These are phyloP conservation scores for Plasmodium gaboni DNA, from an alignment of 169 alveolate genomes.

Conservation along the genomic window DNA sequence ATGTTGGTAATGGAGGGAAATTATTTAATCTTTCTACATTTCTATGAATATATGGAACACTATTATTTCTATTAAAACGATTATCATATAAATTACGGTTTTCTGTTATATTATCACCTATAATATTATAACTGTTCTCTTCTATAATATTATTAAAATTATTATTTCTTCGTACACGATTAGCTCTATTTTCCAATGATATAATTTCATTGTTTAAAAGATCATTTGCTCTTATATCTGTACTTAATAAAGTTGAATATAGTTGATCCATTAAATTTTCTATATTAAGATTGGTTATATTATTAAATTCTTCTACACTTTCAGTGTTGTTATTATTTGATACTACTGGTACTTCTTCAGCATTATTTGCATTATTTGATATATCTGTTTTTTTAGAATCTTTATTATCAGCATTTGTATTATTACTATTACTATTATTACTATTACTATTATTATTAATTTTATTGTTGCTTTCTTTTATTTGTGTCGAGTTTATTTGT, in stretches of 20 bases:
- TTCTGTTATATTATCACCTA: conserved; percentile 22
- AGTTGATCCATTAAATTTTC: conserved; percentile 56
- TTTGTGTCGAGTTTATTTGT: conserved; percentile 11
- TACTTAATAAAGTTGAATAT: conserved; percentile 32
- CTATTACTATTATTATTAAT: neutral
- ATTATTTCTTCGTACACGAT: conserved; percentile 30
- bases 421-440: neutral
- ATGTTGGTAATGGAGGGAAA: conserved; percentile 5
- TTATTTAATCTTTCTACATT: conserved; percentile 40
- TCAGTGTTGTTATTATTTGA: conserved; percentile 4
- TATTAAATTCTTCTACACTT: neutral
- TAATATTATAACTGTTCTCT: conserved; percentile 7
- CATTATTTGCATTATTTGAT: neutral
- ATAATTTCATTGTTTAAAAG: conserved; percentile 1
- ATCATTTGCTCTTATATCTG: conserved; percentile 25
- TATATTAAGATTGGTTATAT: conserved; percentile 18
- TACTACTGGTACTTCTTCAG: neutral
- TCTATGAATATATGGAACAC: conserved; percentile 23
- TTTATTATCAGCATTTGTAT: neutral
- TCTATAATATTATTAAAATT: conserved; percentile 7
- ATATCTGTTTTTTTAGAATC: neutral
- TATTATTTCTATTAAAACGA: neutral
- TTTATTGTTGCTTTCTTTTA: conserved; percentile 12
- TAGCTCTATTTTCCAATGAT: conserved; percentile 5
- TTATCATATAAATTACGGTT: neutral